Evolutionary conservation across 2,329 filamentous ascomycete genomes (phyloP).

Genomic region (Nothophoma quercina): DNA sequence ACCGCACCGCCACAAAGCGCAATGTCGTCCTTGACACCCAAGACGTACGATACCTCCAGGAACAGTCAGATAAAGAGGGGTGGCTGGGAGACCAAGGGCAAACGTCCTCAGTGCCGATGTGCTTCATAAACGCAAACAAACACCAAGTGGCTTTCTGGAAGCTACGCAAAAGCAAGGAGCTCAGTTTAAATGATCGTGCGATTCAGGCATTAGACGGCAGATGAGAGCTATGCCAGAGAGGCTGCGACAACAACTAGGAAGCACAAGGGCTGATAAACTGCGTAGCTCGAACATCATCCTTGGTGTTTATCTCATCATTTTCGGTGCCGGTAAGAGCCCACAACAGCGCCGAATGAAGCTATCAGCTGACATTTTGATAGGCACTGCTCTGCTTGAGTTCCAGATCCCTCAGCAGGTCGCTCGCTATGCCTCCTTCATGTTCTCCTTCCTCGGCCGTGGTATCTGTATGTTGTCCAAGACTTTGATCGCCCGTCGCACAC

Average conservation of each 20-base stretch:
- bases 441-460: conserved; percentile 95
- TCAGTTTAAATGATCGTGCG: too few relatives aligned
- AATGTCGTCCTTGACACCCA: neutral
- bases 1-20: neutral
- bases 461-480: conserved; percentile 72
- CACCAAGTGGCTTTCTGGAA: neutral
- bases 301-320: conserved; percentile 87
- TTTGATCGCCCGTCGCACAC: neutral
- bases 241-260: neutral
- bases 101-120: neutral
- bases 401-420: conserved; percentile 92
- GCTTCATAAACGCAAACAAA: neutral
- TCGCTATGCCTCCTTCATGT: conserved; percentile 95
- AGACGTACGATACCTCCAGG: neutral
- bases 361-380: conserved; percentile 50
- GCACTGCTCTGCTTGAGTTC: conserved; percentile 77
- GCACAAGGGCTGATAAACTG: conserved; percentile 29
- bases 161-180: neutral
- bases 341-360: neutral
- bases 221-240: neutral
- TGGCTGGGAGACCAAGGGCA: neutral
- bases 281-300: conserved; percentile 75
- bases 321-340: conserved; percentile 76
- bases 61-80: neutral
- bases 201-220: neutral